Percentiles rank a stretch among this genome's conserved stretches.
phyloP scores from a whole-genome alignment of 2,329 filamentous ascomycete genomes.

The Zasmidium angulare region DNA sequence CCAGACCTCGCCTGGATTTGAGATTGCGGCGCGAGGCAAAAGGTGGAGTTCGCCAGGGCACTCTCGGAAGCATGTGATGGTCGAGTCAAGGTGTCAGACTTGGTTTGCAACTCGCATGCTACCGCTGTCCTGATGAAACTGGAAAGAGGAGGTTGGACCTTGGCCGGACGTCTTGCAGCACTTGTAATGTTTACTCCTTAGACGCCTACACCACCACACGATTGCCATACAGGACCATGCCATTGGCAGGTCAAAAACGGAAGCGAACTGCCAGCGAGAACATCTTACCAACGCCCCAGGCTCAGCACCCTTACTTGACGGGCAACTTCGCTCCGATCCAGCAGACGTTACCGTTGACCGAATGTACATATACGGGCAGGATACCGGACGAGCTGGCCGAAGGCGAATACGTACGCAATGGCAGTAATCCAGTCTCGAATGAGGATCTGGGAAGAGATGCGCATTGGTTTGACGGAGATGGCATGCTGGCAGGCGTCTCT shows the following conservation, averaged over 20 bases:
- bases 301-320: constrained; percentile 51
- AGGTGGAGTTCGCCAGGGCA: not conserved
- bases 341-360: constrained; percentile 54
- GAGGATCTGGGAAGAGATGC: constrained; percentile 61
- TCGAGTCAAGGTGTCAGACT: not conserved
- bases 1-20: not conserved
- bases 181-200: not conserved
- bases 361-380: constrained; percentile 56
- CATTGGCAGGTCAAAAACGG: constrained; percentile 24
- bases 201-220: not conserved
- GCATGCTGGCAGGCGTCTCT: constrained; percentile 68
- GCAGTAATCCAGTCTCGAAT: constrained; percentile 66
- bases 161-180: not conserved
- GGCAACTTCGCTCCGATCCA: constrained; percentile 71
- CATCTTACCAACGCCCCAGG: constrained; percentile 32
- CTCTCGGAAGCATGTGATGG: not conserved
- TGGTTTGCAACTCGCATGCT: not conserved
- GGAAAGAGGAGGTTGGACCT: not conserved
- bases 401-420: constrained; percentile 71
- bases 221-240: not conserved
- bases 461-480: constrained; percentile 75
- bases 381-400: constrained; percentile 66
- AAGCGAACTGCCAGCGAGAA: constrained; percentile 31
- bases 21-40: not conserved
- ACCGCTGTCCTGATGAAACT: not conserved